Base-by-base conservation (phyloP, 1,284 basidiomycete species). In the Ceratobasidium sp. region DNA sequence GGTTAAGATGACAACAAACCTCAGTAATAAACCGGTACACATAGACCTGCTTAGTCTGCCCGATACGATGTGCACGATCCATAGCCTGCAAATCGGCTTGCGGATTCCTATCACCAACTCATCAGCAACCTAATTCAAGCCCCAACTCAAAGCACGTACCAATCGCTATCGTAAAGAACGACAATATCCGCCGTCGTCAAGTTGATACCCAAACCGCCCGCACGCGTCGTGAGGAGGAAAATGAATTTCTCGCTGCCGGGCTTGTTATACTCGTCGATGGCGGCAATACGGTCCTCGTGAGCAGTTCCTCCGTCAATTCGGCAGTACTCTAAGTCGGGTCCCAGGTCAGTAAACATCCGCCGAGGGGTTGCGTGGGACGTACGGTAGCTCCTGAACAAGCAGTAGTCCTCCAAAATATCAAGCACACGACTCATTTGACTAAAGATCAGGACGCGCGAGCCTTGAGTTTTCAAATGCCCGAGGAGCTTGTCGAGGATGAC, bases 41-140 rank as follows among this genome's bases (percentile, higher is more conserved):
- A 76, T 96, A 97, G 20, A 98, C 96, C 79, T 99, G 96, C 80
- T 98, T 98, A 57, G 93, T 98, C 81, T 98, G 97, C 1, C 96
- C 96, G 72, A 99, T 98, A 74, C 96, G 93, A 80, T 99, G 96
- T 0, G 96, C 96, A 73, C 96, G 92, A 78, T 99, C 96, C 97
- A 99, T 98, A 5, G 97, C 97, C 78, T 99, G 97, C 68, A 99
- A 79, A 82, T 99, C 97, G 3, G 96, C 96, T 80, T 99, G 96
- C 0, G 97, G 96, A 79, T 99, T 99, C 91, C 91, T 92, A 73
- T 45, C 6, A 12, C 52, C 27, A 13, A 38, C 13, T 71, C 20
- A 34, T 65, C 56, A 74, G 25, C 50, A 27, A 71, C 75, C 25
- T 58, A n/a, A n/a, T n/a, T 78, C 68, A 29, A 27, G 17, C 25